phyloP scores from a whole-genome alignment of 2,329 filamentous ascomycete genomes.

The Fusarium pseudograminearum region DNA sequence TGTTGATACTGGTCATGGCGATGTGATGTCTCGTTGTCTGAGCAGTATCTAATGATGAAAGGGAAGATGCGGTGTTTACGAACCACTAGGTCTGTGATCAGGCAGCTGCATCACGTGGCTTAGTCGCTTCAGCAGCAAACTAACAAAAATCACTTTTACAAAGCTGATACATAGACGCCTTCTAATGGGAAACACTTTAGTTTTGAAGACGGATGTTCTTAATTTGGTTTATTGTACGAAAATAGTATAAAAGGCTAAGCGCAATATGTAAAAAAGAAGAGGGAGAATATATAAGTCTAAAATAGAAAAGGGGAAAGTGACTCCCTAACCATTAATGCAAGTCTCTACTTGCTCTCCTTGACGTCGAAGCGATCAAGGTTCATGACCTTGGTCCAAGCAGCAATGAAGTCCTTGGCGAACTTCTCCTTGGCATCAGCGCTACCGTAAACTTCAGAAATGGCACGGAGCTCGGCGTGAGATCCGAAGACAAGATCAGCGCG shows the following conservation, averaged over 20 bases:
- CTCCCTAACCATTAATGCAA: background rate
- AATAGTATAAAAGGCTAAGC: background rate
- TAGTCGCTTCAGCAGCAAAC: background rate
- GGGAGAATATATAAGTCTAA: slow-evolving; percentile 11
- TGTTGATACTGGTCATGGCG: background rate
- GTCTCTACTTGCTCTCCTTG: slow-evolving; percentile 3
- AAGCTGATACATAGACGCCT: background rate
- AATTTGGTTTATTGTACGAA: rapidly evolving
- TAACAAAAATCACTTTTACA: background rate
- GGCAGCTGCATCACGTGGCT: background rate
- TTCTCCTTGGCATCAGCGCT: slow-evolving; percentile 69
- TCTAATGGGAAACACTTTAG: background rate
- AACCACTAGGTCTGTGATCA: background rate
- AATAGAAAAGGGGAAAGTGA: background rate
- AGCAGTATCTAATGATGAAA: background rate
- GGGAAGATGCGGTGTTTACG: background rate
- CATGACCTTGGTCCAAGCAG: slow-evolving; percentile 80
- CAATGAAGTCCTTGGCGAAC: slow-evolving; percentile 78
- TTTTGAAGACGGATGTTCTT: background rate
- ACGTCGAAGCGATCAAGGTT: slow-evolving; percentile 78
- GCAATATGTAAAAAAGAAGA: background rate
- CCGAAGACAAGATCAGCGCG: slow-evolving; percentile 78
- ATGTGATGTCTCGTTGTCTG: background rate
- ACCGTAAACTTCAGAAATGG: slow-evolving; percentile 77
- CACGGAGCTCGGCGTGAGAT: slow-evolving; percentile 79